A percentile compares a stretch with the other conserved stretches of the same genome.
These are phyloP conservation scores for Ophiostoma tasmaniense DNA, from an alignment of 2,329 filamentous ascomycete species.

Conservation along the genomic window DNA sequence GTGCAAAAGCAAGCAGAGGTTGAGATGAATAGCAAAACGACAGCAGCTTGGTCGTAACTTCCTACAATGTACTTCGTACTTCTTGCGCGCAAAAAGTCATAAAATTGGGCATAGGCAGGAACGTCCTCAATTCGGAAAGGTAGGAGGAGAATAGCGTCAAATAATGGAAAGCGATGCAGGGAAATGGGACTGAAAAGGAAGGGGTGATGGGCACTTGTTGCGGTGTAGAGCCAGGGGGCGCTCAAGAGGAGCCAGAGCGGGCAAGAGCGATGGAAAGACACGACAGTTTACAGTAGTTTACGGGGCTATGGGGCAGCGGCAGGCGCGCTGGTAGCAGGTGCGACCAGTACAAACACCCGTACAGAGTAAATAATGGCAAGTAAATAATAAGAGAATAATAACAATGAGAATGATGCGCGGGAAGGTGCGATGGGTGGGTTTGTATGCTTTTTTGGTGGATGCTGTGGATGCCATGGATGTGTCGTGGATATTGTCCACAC, in stretches of 20 bases:
- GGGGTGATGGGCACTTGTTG: conserved; percentile 10
- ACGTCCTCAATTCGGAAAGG: neutral
- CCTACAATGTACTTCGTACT: neutral
- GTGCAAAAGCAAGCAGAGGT: neutral
- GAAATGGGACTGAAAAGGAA: conserved; percentile 7
- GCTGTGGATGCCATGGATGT: neutral
- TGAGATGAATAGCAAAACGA: neutral
- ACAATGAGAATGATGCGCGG: neutral
- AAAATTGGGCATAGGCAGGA: neutral
- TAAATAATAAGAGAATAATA: neutral
- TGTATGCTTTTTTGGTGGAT: conserved; percentile 3
- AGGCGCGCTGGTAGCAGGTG: conserved; percentile 7
- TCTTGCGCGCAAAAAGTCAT: neutral
- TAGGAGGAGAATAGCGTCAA: neutral
- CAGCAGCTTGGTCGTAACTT: neutral
- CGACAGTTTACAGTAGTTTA: conserved; percentile 7
- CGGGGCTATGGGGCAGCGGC: neutral
- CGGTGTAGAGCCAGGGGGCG: neutral
- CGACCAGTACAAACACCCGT: neutral
- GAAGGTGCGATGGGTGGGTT: conserved; percentile 11
- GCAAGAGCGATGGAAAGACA: conserved; percentile 15
- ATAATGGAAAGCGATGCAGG: neutral
- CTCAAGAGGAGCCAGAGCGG: conserved; percentile 5
- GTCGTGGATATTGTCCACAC: conserved; percentile 12
- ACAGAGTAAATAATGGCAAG: neutral